Base-by-base conservation (phyloP, 768 basidiomycete species). In the Paxillus ammoniavirescens region DNA sequence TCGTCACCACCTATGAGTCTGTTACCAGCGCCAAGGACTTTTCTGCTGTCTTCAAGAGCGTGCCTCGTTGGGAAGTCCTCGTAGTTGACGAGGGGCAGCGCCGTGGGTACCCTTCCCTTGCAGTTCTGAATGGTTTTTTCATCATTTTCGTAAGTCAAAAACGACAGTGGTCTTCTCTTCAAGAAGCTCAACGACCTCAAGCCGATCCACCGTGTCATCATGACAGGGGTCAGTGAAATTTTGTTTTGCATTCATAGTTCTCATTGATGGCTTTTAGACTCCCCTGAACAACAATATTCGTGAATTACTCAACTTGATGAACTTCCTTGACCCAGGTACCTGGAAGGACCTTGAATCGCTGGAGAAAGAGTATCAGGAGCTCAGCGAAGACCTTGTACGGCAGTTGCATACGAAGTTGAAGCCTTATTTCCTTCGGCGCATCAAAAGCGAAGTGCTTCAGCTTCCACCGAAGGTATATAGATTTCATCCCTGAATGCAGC, bases 251-350 rank as follows among this genome's bases (percentile, higher is more conserved):
- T 17, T 9, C 15, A 36, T 35, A 26, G 21, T 28, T 43, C 30
- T 36, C 9, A 42, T 54, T 18, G 17, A 18, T 33, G 37, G 40
- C 37, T 37, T 36, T 17, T 54, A 93, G 81, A 98, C 97, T 0
- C 96, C 96, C 0, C 70, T 98, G 53, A 98, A 98, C 71, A 98
- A 98, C 75, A 98, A 98, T 65, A 88, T 99, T 21, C 81, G 92
- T 44, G 97, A 99, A 71, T 72, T 99, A 23, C 96, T 98, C 77
- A 98, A 95, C 68, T 78, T 99, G 41, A 93, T 99, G 86, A 91
- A 93, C 67, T 98, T 98, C 75, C 80, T 98, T 15, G 91, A 94
- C 65, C 83, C 89, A 5, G 59, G 71, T 12, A 76, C 88, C 56
- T 92, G 91, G 91, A 66, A 72, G 5, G 83, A 98, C 65, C 74